Percentiles rank a stretch among this genome's conserved stretches.
These are phyloP conservation scores for Tephrocybe sp. DNA, from an alignment of 768 basidiomycete genomes.

Conservation along the genomic window DNA sequence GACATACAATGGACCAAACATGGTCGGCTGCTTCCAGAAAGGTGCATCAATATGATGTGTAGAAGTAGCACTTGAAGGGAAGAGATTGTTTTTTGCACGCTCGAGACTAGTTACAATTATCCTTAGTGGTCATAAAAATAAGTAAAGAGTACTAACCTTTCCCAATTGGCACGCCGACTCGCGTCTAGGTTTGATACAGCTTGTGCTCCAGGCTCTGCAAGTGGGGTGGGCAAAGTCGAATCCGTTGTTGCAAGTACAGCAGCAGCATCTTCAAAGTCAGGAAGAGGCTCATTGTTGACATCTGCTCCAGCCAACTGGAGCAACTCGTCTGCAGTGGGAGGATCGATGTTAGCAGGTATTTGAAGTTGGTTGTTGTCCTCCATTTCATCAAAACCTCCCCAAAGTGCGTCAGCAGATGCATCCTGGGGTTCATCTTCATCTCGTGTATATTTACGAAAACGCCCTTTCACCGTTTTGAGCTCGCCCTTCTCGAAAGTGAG, in stretches of 20 bases:
- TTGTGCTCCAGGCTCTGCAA: not conserved
- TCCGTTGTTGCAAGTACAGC: too few species aligned
- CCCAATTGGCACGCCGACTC: conserved; percentile 17
- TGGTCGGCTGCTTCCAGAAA: conserved; percentile 53
- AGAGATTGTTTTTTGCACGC: conserved; percentile 45
- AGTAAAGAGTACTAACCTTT: conserved; percentile 22
- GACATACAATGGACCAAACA: conserved; percentile 59
- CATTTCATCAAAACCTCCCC: conserved; percentile 16
- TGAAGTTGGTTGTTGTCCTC: conserved; percentile 3
- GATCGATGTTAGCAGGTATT: conserved; percentile 10
- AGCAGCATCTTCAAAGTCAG: conserved; percentile 55
- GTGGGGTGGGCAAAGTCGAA: too few species aligned
- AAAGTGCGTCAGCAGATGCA: conserved; percentile 3
- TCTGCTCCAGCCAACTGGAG: conserved; percentile 51
- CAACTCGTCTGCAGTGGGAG: conserved; percentile 44
- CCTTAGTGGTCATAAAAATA: conserved; percentile 5
- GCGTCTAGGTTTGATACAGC: conserved; percentile 4
- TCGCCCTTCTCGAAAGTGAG: conserved; percentile 53
- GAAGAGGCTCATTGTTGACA: conserved; percentile 36
- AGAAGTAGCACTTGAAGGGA: conserved; percentile 34
- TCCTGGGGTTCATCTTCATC: not conserved
- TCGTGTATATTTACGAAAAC: conserved; percentile 22
- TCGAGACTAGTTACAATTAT: conserved; percentile 31
- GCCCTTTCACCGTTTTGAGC: conserved; percentile 51
- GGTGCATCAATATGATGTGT: conserved; percentile 17